Evolutionary conservation across 1,284 basidiomycete species (phyloP), one percentile per base, ranked within the genome.

Genomic region (Boletus mariae): DNA sequence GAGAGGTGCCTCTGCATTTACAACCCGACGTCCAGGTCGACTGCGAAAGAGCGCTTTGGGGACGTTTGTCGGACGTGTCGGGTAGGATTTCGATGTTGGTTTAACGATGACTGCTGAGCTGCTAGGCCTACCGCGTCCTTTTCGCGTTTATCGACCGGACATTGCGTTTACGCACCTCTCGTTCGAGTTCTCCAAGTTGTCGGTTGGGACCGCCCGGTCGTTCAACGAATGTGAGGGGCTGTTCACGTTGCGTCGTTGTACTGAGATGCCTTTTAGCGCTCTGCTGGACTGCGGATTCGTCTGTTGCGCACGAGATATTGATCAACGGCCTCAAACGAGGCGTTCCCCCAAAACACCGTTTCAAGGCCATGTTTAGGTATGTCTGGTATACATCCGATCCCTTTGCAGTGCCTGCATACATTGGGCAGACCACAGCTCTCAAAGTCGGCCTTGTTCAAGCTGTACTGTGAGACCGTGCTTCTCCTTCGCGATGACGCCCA

Each of bases 301-400:
- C 62, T 34, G 63, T 59, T 25, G 56, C 66, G 3, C 61, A 67
- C 32, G 88, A 92, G 62, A 75, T 90, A 17, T 65, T 92, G 49
- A 88, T 88, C 59, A 89, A 88, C 57, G 90, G 90, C 1, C 70
- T 83, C n/a, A 84, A 80, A 59, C 82, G 90, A 42, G 90, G 90
- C 3, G 80, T 88, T 1, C 73, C 87, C 11, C 79, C 84, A 0
- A 91, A 87, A 62, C 81, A 87, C 60, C 76, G 84, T 25, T 73
- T 79, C 53, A 75, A 76, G 37, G 72, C 77, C 5, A 85, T 83
- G 64, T 83, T 80, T 45, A 80, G 84, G 90, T 87, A 25, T n/a
- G 43, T 47, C 41, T 45, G 31, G 31, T 6, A 2, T 40, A 40
- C 9, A 12, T 51, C 44, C 10, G 29, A 23, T 51, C 8, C 17